Evolutionary conservation across 2,329 filamentous ascomycete species (phyloP), one percentile per base, ranked within the genome.

Genomic region (Apiospora koreana): DNA sequence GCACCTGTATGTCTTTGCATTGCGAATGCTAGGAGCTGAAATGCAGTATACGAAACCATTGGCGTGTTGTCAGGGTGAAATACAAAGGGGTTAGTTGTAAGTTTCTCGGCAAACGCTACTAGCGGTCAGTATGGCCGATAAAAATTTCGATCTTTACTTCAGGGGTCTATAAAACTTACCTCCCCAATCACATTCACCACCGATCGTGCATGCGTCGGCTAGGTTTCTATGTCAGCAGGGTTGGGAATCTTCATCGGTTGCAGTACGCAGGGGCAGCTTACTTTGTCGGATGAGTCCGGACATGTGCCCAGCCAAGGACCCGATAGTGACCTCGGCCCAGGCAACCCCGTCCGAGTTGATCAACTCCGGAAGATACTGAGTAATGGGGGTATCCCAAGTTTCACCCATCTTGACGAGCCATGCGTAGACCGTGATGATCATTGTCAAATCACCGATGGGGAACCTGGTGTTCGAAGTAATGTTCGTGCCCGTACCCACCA

Each of bases 351-450:
- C 46, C 5, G 73, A 65, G 14, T 28, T 42, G 16, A 66, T 50
- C 9, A 79, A 43, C 43, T 80, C 77, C 0, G 78, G 79, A 1
- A 81, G 35, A 48, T 74, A 79, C 0, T 74, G 50, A 0, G 79
- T 80, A 10, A 81, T 77, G 0, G 78, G 72, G 0, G 70, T 71
- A 25, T 76, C 72, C 79, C 78, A 81, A 0, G 73, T 66, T 2
- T 76, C 75, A 0, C 79, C 78, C 42, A 77, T 73, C 23, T 77
- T 70, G 3, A 74, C 74, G 0, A 81, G 73, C 79, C 79, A 81
- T 0, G 77, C 65, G 28, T 81, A 81, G 1, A 79, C 76, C 0
- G 78, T 81, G 50, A 81, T 78, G 0, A 81, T 65, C 74, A 79
- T 78, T 1, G 76, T 80, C 16, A 81, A 50, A 9, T 76, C 75